These are phyloP conservation scores for Vigna mungo DNA, from an alignment of 306 rosid genomes.

Conservation along the genomic window DNA sequence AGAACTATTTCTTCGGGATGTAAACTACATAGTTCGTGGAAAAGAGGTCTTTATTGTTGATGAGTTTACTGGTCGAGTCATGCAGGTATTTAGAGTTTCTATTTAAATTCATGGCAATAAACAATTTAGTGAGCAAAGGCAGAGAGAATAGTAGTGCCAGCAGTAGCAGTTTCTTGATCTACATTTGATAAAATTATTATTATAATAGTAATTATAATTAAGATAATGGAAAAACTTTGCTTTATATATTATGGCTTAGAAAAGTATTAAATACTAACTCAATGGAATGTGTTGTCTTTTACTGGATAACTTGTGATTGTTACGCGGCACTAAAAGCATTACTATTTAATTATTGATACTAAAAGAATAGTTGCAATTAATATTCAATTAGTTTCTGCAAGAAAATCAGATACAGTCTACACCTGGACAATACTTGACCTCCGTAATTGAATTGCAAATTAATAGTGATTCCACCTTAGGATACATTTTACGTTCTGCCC, in stretches of 20 bases:
- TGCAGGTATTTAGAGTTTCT: conserved; percentile 73
- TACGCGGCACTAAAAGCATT: not conserved
- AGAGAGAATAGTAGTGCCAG: conserved; percentile 10
- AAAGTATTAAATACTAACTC: not conserved
- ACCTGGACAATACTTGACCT: conserved; percentile 26
- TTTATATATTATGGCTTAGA: conserved; percentile 19
- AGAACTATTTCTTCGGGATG: conserved; percentile 94
- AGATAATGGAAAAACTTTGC: conserved; percentile 9
- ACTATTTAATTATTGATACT: conserved; percentile 25
- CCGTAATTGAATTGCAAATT: conserved; percentile 27
- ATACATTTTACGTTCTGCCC: conserved; percentile 14
- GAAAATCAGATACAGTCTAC: not conserved
- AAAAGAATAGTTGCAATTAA: conserved; percentile 6
- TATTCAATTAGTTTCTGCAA: conserved; percentile 1
- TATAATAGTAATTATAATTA: not conserved
- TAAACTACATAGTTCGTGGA: conserved; percentile 91
- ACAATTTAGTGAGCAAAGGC: conserved; percentile 11
- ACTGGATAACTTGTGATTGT: not conserved
- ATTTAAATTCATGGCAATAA: conserved; percentile 7
- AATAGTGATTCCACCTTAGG: conserved; percentile 27
- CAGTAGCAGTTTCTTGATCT: conserved; percentile 33
- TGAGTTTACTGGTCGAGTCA: conserved; percentile 98
- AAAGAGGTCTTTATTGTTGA: conserved; percentile 94
- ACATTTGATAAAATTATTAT: conserved; percentile 6
- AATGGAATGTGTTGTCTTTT: not conserved